Conservation (phyloP, 192 early-diverging fungal genomes). For the Podila epicladia region DNA sequence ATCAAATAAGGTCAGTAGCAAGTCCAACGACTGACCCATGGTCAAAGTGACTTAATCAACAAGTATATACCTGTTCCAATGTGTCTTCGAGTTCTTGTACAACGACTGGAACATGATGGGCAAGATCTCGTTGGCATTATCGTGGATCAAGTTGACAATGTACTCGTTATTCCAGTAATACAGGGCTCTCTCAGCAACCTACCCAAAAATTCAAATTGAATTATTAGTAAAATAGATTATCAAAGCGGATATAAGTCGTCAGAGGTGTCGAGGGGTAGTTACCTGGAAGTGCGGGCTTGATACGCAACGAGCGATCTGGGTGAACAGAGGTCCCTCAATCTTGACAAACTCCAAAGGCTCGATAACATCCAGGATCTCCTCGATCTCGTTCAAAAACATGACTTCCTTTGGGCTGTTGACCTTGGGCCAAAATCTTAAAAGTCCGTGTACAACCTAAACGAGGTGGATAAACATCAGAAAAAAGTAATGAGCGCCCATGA, state of each 20-base stretch:
- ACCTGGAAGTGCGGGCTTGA: slow-evolving; percentile 99
- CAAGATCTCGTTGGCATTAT: slow-evolving; percentile 90
- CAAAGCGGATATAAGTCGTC: no score
- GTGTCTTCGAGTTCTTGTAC: slow-evolving; percentile 93
- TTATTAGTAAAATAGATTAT: not conserved
- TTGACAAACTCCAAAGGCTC: slow-evolving; percentile 93
- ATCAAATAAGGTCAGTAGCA: not conserved
- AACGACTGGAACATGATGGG: slow-evolving; percentile 97
- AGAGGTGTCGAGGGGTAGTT: not conserved
- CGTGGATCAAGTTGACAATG: slow-evolving; percentile 94
- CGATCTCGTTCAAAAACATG: slow-evolving; percentile 99
- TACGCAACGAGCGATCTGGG: slow-evolving; percentile 91
- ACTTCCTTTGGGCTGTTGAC: slow-evolving; percentile 99
- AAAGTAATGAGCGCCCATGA: not conserved
- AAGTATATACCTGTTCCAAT: slow-evolving; percentile 91
- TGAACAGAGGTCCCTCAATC: slow-evolving; percentile 91
- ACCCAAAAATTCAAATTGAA: not conserved
- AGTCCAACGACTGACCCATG: not conserved
- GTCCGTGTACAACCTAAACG: slow-evolving; percentile 79
- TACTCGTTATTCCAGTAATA: slow-evolving; percentile 99
- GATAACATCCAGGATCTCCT: slow-evolving; percentile 96
- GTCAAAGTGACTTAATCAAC: not conserved
- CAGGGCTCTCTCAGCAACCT: slow-evolving; percentile 98
- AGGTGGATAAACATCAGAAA: not conserved
- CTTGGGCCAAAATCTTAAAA: slow-evolving; percentile 98